Base-by-base conservation (phyloP, 352 stramenopile species). In the Phytophthora palmivora region DNA sequence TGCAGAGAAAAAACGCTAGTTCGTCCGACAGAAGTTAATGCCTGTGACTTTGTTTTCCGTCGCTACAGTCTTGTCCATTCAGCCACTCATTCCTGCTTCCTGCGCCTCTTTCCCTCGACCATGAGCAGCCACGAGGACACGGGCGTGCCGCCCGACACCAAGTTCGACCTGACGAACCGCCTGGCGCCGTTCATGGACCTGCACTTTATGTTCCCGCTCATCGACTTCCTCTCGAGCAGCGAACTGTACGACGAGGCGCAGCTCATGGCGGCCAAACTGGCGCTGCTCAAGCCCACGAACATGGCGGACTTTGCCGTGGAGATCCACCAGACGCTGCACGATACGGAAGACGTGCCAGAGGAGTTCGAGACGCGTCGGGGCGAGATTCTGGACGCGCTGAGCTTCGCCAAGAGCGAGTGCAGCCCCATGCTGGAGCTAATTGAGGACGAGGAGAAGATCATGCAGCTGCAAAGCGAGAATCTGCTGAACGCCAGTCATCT, bases 281-380 rank as follows among this genome's bases (percentile, higher is more conserved):
- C 85, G 56, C 81, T 99, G 16, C 78, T 98, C 22, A 94, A 97
- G 70, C 92, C 92, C 19, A 98, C 95, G 8, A 97, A 98, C 75
- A 98, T 99, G 96, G 92, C 97, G 15, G 96, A 99, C 76, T 98
- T 98, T 60, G 96, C 95, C 18, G 95, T 98, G 56, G 96, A 99
- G 77, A 98, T 98, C 71, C 92, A 98, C 77, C 87, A 97, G 62
- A 93, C 84, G 63, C 68, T 98, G 26, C 84, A 98, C 73, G 80
- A 86, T 46, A 86, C 87, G 36, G 72, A 84, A 24, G 83, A 92
- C 24, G 77, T 88, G 34, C 86, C 86, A 0, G 75, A 80, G 24
- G 81, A 95, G 70, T 92, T 98, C 58, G 89, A 98, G 49, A 78
- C 89, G 34, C 78, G 84, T 55, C 82, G 83, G 24, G 75, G 86